These are phyloP conservation scores for Dactylorhiza incarnata DNA, from an alignment of 106 monocot genomes.

Conservation along the genomic window DNA sequence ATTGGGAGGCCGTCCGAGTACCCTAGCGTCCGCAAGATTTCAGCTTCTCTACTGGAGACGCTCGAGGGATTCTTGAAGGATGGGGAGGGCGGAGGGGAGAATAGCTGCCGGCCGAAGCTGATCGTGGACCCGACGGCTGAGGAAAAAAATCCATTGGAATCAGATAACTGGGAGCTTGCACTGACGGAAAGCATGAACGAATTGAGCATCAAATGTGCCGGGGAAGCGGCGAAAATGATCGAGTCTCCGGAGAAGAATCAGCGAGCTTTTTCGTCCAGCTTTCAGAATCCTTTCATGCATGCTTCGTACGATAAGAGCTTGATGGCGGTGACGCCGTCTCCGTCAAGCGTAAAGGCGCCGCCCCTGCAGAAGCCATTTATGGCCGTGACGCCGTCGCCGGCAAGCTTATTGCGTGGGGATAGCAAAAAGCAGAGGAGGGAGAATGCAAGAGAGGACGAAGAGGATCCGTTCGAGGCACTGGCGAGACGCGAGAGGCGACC, in stretches of 20 bases:
- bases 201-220: not conserved
- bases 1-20: conserved; percentile 37
- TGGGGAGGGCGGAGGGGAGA: not conserved
- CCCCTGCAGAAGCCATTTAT: not conserved
- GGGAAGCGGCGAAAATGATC: not conserved
- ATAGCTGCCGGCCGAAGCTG: conserved; percentile 6
- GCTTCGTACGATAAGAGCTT: conserved; percentile 1
- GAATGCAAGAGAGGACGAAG: not conserved
- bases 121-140: not conserved
- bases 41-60: conserved; percentile 25
- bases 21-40: conserved; percentile 45
- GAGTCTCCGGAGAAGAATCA: not conserved
- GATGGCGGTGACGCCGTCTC: conserved; percentile 11
- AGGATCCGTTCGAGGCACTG: conserved; percentile 5
- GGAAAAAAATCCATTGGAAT: not conserved
- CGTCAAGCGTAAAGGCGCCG: not conserved
- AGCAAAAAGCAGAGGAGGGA: not conserved
- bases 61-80: conserved; percentile 28
- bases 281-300: conserved; percentile 7
- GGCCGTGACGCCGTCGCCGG: too few species aligned
- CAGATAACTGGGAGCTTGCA: conserved; percentile 29
- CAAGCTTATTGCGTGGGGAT: not conserved
- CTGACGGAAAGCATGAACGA: conserved; percentile 24
- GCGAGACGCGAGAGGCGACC: not conserved
- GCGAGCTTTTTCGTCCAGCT: not conserved